phyloP scores from a whole-genome alignment of 2,329 filamentous ascomycete genomes.

The Penicillium sp. region DNA sequence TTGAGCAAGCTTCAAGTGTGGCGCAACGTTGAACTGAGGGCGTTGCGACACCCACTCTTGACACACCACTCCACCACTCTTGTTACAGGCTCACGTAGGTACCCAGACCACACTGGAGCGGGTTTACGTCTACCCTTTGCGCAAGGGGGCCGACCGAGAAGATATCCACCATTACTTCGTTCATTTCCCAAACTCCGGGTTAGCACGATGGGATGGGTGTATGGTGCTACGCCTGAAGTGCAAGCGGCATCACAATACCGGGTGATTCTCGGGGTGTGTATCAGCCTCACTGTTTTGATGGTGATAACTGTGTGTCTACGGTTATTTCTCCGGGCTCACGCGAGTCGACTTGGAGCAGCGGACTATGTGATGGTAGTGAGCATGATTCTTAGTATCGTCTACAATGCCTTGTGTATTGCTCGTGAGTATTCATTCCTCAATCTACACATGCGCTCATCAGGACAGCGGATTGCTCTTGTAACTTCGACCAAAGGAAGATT shows the following conservation, averaged over 20 bases:
- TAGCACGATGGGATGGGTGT: constrained; percentile 51
- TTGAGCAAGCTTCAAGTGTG: no score
- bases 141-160: neutral
- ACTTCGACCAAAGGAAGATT: constrained; percentile 46
- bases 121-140: neutral
- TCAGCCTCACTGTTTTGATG: constrained; percentile 48
- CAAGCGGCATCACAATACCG: constrained; percentile 51
- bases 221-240: constrained; percentile 50
- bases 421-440: constrained; percentile 37
- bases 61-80: no score
- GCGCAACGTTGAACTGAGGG: no score
- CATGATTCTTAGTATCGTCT: constrained; percentile 50
- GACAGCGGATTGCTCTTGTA: constrained; percentile 51
- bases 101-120: neutral
- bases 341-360: constrained; percentile 49
- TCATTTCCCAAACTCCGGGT: neutral
- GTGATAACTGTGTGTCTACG: constrained; percentile 43
- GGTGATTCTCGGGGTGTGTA: constrained; percentile 51
- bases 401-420: constrained; percentile 52
- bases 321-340: constrained; percentile 44
- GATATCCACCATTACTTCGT: neutral
- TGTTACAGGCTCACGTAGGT: no score
- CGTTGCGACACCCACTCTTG: no score
- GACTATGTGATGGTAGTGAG: constrained; percentile 45
- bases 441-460: neutral